Evolutionary conservation across 2,329 filamentous ascomycete genomes (phyloP), one percentile per base, ranked within the genome.

Genomic region (Ophiostoma pallidulum): DNA sequence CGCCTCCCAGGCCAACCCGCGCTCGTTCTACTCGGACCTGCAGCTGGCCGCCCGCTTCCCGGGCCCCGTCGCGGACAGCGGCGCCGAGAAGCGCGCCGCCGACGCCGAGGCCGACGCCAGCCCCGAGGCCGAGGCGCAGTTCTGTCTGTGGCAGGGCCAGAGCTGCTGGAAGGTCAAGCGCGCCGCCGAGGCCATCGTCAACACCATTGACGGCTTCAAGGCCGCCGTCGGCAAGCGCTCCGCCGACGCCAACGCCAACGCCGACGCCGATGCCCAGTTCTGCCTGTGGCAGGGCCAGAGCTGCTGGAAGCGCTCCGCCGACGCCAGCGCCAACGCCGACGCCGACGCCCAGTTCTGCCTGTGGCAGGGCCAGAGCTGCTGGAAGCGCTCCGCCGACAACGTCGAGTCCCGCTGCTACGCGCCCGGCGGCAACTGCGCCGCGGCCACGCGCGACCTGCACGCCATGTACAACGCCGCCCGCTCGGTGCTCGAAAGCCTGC

Each of bases 131-230:
- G 55, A 58, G 38, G 51, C 56, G 12, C 45, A 49, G 20, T 64
- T 59, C 54, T 72, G 69, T 58, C 49, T 56, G 45, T 56, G 57
- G 36, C 55, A 57, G 22, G 70, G 71, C 49, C 59, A 66, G 54
- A 53, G 62, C 20, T 74, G 72, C 65, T 65, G 60, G 59, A 46
- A 46, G 42, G 45, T 32, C 14, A 66, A 68, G 56, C 68, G 66
- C 52, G 66, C 64, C n/a, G 59, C 61, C 51, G 57, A 62, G 49
- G 49, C 49, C 42, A n/a, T 51, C 10, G 22, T 45, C 33, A 35
- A n/a, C 19, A 45, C 50, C 44, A 24, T 47, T 26, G 44, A 49
- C 3, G 24, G 42, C 39, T 44, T 45, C 41, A 26, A 19, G n/a
- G 8, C 16, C 32, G 35, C 28, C 24, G 35, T 45, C 24, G 40